Conservation (phyloP, 192 early-diverging fungal genomes). For the Cladochytrium replicatum region DNA sequence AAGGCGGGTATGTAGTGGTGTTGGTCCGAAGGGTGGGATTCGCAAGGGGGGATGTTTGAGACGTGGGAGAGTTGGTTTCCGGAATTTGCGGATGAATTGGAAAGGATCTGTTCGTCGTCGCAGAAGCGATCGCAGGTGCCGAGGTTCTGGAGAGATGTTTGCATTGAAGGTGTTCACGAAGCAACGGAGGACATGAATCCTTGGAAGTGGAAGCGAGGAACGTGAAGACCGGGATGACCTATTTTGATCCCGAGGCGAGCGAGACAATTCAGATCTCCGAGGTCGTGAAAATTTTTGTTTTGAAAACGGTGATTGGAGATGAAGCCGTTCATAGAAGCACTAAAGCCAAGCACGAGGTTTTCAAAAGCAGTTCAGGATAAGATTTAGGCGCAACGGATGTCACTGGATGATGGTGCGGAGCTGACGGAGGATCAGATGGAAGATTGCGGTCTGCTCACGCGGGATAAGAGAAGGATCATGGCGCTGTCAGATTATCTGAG, state of each 20-base stretch:
- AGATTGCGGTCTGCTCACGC: conserved; percentile 18
- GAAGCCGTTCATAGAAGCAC: conserved; percentile 25
- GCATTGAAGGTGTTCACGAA: too few relatives aligned
- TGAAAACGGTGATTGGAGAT: conserved; percentile 32
- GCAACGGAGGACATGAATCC: too few relatives aligned
- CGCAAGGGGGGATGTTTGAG: too few relatives aligned
- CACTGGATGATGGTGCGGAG: conserved; percentile 26
- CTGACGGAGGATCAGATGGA: conserved; percentile 28
- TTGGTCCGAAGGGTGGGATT: too few relatives aligned
- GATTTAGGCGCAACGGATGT: conserved; percentile 18
- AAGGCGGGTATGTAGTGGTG: too few relatives aligned
- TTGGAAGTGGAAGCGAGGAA: too few relatives aligned
- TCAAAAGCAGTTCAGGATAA: conserved; percentile 20
- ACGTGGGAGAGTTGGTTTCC: too few relatives aligned
- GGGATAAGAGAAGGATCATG: conserved; percentile 36
- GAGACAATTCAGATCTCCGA: conserved; percentile 26
- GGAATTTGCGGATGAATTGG: too few relatives aligned
- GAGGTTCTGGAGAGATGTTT: too few relatives aligned
- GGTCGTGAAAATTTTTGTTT: conserved; percentile 20
- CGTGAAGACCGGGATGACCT: conserved; percentile 15
- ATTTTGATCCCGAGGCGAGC: conserved; percentile 26
- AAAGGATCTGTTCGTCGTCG: too few relatives aligned
- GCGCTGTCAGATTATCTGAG: conserved; percentile 39
- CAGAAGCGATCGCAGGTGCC: too few relatives aligned
- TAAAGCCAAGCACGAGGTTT: conserved; percentile 33